These are phyloP conservation scores for Pezicula radicicola DNA, from an alignment of 2,329 filamentous ascomycete species.

Conservation along the genomic window DNA sequence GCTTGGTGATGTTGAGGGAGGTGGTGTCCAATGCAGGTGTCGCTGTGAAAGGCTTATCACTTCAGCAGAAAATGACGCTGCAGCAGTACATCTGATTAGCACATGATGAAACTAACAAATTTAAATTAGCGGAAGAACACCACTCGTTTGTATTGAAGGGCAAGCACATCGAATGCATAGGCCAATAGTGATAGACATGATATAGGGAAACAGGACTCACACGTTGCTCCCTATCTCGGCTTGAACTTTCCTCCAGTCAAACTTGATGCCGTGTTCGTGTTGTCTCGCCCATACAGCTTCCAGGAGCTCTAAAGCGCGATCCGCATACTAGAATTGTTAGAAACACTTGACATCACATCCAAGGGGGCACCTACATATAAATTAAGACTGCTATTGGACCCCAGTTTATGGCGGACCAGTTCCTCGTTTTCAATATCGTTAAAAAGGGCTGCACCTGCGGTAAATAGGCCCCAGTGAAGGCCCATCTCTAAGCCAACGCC, in stretches of 20 bases:
- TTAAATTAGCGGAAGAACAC: too few relatives aligned
- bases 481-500: conserved; percentile 29
- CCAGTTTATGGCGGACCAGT: conserved; percentile 22
- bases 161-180: too few relatives aligned
- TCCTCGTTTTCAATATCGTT: conserved; percentile 23
- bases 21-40: too few relatives aligned
- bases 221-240: conserved; percentile 27
- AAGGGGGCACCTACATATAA: conserved; percentile 22
- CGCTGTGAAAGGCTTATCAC: too few relatives aligned
- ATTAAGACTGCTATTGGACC: conserved; percentile 20
- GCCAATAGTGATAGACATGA: neutral
- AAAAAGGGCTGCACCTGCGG: conserved; percentile 23
- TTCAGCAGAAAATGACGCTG: too few relatives aligned
- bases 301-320: conserved; percentile 23
- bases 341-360: neutral
- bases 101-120: too few relatives aligned
- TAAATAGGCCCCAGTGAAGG: conserved; percentile 27
- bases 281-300: conserved; percentile 28
- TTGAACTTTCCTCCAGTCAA: conserved; percentile 27
- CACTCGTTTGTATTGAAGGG: too few relatives aligned
- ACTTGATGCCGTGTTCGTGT: conserved; percentile 24
- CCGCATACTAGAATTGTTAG: conserved; percentile 22
- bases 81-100: too few relatives aligned
- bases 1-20: too few relatives aligned
- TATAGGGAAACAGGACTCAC: conserved; percentile 11